Evolutionary conservation across 1,139 yeast genomes (phyloP).

Genomic region (Scheffersomyces insectosa): DNA sequence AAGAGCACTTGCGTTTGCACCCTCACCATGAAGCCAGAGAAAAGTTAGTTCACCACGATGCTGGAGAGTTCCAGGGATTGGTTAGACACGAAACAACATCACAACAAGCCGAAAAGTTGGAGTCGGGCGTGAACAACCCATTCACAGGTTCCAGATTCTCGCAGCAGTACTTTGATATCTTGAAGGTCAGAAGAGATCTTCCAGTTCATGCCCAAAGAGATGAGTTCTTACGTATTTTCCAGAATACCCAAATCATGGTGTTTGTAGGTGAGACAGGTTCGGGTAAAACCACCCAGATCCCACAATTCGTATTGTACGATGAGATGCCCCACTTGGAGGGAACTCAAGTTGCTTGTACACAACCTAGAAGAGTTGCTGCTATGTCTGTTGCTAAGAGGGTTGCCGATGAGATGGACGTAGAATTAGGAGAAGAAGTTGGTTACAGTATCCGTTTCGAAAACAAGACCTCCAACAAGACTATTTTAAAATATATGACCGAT

Average conservation of each 20-base stretch:
- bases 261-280: constrained; percentile 99
- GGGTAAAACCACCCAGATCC: constrained; percentile 96
- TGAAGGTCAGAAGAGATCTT: constrained; percentile 75
- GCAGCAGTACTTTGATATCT: constrained; percentile 70
- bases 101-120: constrained; percentile 63
- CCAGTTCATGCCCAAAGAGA: constrained; percentile 95
- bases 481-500: constrained; percentile 95
- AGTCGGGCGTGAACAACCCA: constrained; percentile 68
- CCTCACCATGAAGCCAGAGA: constrained; percentile 28
- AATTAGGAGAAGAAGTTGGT: constrained; percentile 90
- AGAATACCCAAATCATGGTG: constrained; percentile 89
- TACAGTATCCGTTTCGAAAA: constrained; percentile 93
- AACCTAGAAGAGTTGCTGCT: constrained; percentile 97
- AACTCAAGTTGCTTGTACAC: constrained; percentile 90
- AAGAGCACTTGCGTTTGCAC: constrained; percentile 37
- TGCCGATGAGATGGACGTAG: constrained; percentile 94
- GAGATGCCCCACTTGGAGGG: constrained; percentile 84
- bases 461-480: constrained; percentile 74
- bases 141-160: constrained; percentile 70
- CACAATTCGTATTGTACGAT: constrained; percentile 91
- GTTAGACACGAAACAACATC: constrained; percentile 73
- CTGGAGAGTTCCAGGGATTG: constrained; percentile 57
- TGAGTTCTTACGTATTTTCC: constrained; percentile 82
- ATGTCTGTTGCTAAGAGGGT: constrained; percentile 97
- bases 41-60: constrained; percentile 34